phyloP scores from a whole-genome alignment of 108 stramenopile species.

The Skeletonema grethae region DNA sequence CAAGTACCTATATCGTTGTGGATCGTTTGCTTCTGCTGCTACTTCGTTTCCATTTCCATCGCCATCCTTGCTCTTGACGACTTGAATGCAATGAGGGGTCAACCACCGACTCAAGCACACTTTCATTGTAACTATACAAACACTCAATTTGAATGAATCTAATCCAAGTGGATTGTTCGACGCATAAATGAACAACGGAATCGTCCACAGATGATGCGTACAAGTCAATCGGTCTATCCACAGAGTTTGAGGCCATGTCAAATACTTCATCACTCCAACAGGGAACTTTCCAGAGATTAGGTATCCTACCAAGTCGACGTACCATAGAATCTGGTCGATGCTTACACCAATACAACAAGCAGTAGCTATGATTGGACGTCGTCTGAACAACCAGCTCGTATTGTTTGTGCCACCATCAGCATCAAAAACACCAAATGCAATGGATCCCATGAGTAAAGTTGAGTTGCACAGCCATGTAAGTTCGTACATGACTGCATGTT shows the following conservation, averaged over 20 bases:
- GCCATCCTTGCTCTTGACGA: not conserved
- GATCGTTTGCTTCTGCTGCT: slow-evolving; percentile 18
- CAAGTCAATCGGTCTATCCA: slow-evolving; percentile 67
- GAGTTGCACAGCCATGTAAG: slow-evolving; percentile 75
- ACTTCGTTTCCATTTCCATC: not conserved
- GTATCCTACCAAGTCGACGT: slow-evolving; percentile 56
- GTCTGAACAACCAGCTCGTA: slow-evolving; percentile 21
- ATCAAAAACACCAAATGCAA: slow-evolving; percentile 44
- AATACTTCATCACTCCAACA: slow-evolving; percentile 77
- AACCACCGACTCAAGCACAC: slow-evolving; percentile 63
- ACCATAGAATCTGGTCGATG: slow-evolving; percentile 86
- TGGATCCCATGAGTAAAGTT: slow-evolving; percentile 55
- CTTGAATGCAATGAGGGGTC: slow-evolving; percentile 58
- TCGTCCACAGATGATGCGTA: slow-evolving; percentile 86
- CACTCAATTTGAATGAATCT: slow-evolving; percentile 54
- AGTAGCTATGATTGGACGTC: slow-evolving; percentile 62
- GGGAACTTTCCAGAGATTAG: slow-evolving; percentile 57
- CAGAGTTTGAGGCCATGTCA: slow-evolving; percentile 71
- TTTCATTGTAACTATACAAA: slow-evolving; percentile 54
- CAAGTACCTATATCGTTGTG: slow-evolving; percentile 51
- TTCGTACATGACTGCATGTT: slow-evolving; percentile 60
- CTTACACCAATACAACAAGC: slow-evolving; percentile 70
- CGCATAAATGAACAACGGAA: slow-evolving; percentile 70
- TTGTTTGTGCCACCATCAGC: not conserved
- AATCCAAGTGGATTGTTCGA: slow-evolving; percentile 35